Conservation (phyloP, 805 yeast species). For the Metschnikowia picachoensis region DNA sequence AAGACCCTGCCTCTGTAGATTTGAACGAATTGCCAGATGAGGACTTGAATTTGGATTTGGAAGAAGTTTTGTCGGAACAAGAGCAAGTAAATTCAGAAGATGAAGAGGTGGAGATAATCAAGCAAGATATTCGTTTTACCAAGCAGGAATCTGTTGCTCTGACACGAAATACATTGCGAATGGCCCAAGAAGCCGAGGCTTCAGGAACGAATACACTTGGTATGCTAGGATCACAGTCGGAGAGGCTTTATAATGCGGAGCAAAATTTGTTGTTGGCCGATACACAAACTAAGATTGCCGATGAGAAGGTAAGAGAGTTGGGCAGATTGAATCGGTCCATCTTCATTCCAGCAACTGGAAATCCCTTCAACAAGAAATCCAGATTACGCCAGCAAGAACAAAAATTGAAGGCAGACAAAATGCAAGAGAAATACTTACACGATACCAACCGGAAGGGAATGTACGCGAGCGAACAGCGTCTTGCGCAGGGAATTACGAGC, state of each 20-base stretch:
- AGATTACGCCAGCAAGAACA: conserved; percentile 73
- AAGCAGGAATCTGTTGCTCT: conserved; percentile 85
- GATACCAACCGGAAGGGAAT: conserved; percentile 59
- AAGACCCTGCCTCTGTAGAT: conserved; percentile 25
- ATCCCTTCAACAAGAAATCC: conserved; percentile 85
- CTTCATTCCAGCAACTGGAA: conserved; percentile 70
- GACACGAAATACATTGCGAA: conserved; percentile 72
- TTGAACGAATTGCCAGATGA: conserved; percentile 28
- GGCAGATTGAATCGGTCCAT: conserved; percentile 76
- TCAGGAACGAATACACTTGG: conserved; percentile 71
- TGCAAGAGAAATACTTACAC: conserved; percentile 56
- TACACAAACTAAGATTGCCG: conserved; percentile 78
- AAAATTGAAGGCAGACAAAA: conserved; percentile 55
- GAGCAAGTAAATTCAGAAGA: conserved; percentile 58
- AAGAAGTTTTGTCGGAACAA: conserved; percentile 34
- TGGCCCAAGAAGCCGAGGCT: conserved; percentile 48
- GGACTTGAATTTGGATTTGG: conserved; percentile 37
- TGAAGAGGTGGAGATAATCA: conserved; percentile 83
- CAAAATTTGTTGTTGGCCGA: conserved; percentile 70
- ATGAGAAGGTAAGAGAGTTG: conserved; percentile 75
- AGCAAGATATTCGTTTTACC: conserved; percentile 74
- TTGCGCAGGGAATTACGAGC: conserved; percentile 54
- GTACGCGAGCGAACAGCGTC: conserved; percentile 63
- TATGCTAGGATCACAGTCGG: conserved; percentile 91
- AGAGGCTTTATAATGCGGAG: conserved; percentile 76